Conservation (phyloP, 345 rosid species). For the Litchi chinensis region DNA sequence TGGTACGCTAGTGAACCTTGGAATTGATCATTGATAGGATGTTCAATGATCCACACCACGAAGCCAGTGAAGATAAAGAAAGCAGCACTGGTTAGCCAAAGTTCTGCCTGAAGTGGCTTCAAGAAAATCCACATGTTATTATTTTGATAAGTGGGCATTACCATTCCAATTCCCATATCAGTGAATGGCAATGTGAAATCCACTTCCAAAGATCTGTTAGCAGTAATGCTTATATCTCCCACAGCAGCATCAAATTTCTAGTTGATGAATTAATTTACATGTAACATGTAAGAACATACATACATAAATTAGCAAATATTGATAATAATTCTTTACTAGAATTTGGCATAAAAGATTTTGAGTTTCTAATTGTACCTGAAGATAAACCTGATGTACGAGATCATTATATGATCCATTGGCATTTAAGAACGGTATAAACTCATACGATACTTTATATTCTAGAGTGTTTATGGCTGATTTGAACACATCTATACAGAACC, state of each 20-base stretch:
- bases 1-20: not conserved
- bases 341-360: not conserved
- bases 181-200: not conserved
- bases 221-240: too few relatives aligned
- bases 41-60: not conserved
- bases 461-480: conserved; percentile 13
- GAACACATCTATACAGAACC: conserved; percentile 26
- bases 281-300: too few relatives aligned
- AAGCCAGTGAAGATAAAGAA: not conserved
- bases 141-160: not conserved
- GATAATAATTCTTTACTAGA: too few relatives aligned
- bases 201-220: too few relatives aligned
- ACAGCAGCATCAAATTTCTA: too few relatives aligned
- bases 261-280: too few relatives aligned
- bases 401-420: conserved; percentile 21
- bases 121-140: not conserved
- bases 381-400: conserved; percentile 19
- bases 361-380: conserved; percentile 20
- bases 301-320: too few relatives aligned
- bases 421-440: conserved; percentile 22
- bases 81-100: not conserved
- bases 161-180: not conserved
- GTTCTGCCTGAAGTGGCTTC: not conserved
- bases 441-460: conserved; percentile 25
- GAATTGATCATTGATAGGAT: not conserved